Evolutionary conservation across 768 basidiomycete genomes (phyloP).

Genomic region (Heimioporus sp.): DNA sequence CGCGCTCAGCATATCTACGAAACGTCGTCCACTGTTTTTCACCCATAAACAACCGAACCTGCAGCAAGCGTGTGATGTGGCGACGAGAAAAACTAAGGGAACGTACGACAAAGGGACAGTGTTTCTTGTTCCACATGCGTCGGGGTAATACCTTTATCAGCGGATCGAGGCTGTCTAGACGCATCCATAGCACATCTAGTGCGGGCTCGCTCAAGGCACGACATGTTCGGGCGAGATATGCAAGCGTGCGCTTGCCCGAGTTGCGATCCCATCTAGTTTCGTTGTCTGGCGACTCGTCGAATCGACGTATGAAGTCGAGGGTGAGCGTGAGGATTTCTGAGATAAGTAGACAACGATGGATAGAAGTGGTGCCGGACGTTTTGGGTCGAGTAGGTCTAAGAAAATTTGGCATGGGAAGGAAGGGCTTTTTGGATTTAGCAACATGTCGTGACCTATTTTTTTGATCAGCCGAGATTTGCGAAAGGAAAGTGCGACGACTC

Average conservation of each 20-base stretch:
- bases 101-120: constrained; percentile 20
- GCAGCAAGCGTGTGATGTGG: background rate
- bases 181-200: constrained; percentile 29
- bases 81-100: background rate
- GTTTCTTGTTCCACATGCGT: constrained; percentile 26
- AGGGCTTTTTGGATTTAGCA: background rate
- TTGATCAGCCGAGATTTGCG: constrained; percentile 1
- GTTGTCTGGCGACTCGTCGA: constrained; percentile 20
- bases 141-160: constrained; percentile 24
- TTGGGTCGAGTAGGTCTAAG: background rate
- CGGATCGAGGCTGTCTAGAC: constrained; percentile 26
- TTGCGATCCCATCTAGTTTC: constrained; percentile 12
- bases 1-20: constrained; percentile 23
- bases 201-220: constrained; percentile 19
- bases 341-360: constrained; percentile 23
- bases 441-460: constrained; percentile 1
- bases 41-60: constrained; percentile 25
- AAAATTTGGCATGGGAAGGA: background rate
- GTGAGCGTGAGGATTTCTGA: constrained; percentile 21
- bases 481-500: too few relatives aligned
- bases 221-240: constrained; percentile 27
- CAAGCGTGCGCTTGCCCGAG: constrained; percentile 22
- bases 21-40: constrained; percentile 28
- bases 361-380: background rate
- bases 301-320: constrained; percentile 17